Conservation (phyloP, 257 asterid species). For the Solanum pinnatisectum region DNA sequence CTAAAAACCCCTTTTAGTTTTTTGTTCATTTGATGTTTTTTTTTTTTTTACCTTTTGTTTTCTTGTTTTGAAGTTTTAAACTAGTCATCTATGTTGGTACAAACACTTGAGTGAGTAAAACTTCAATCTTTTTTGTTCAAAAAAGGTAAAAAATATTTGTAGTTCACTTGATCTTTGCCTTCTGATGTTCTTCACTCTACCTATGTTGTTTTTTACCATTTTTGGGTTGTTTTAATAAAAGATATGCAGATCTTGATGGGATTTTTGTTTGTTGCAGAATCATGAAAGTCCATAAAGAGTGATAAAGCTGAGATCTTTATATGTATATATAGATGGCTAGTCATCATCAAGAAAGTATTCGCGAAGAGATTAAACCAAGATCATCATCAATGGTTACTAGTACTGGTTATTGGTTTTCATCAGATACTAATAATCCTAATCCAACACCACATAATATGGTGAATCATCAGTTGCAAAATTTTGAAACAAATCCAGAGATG, state of each 20-base stretch:
- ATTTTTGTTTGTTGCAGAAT: slow-evolving; percentile 1
- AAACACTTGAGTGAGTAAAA: slow-evolving; percentile 11
- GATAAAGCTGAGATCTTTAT: neutral
- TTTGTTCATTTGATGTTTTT: neutral
- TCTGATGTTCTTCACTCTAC: slow-evolving; percentile 8
- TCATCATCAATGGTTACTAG: slow-evolving; percentile 18
- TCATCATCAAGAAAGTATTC: slow-evolving; percentile 9
- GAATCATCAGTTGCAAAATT: slow-evolving; percentile 14
- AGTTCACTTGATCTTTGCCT: slow-evolving; percentile 4
- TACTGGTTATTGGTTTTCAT: slow-evolving; percentile 32
- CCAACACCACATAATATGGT: neutral
- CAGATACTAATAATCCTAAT: slow-evolving; percentile 19
- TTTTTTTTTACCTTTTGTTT: neutral
- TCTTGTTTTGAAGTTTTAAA: slow-evolving; percentile 5
- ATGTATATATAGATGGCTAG: slow-evolving; percentile 25
- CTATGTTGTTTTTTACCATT: neutral
- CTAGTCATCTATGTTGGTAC: slow-evolving; percentile 7
- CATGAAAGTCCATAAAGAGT: neutral
- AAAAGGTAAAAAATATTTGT: slow-evolving; percentile 10
- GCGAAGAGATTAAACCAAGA: slow-evolving; percentile 18
- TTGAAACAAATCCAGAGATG: slow-evolving; percentile 40
- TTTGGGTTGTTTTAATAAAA: neutral
- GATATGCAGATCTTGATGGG: neutral
- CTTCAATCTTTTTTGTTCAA: slow-evolving; percentile 13
- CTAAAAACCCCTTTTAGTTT: neutral